These are phyloP conservation scores for Pleurostoma richardsiae DNA, from an alignment of 2,329 filamentous ascomycete genomes.

Conservation along the genomic window DNA sequence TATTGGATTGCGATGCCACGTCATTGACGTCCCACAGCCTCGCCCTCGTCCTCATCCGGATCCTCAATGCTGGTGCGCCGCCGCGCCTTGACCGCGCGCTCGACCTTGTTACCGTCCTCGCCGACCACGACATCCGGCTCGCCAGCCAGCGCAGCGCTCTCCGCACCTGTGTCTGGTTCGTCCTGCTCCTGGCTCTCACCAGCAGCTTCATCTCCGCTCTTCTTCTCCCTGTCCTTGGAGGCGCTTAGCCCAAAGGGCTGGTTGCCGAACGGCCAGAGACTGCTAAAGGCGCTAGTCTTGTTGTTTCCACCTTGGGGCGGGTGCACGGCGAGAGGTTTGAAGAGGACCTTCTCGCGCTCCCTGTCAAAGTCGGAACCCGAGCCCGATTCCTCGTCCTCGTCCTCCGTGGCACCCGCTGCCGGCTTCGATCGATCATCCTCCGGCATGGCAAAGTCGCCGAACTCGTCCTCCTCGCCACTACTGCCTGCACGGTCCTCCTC, in stretches of 20 bases:
- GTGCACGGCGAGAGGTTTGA: conserved; percentile 51
- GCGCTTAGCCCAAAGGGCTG: conserved; percentile 19
- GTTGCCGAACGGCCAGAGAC: conserved; percentile 54
- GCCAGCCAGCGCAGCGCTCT: conserved; percentile 13
- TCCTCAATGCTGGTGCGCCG: conserved; percentile 55
- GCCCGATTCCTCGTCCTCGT: conserved; percentile 10
- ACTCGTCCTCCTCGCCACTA: conserved; percentile 57
- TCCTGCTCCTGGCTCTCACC: conserved; percentile 21
- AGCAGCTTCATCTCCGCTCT: conserved; percentile 20
- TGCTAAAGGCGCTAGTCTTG: conserved; percentile 35
- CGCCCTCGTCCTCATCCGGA: conserved; percentile 46
- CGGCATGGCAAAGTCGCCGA: conserved; percentile 65
- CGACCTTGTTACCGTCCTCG: conserved; percentile 37
- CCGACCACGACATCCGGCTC: conserved; percentile 18
- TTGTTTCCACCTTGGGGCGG: conserved; percentile 30
- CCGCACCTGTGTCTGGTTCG: conserved; percentile 15
- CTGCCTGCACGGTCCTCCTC: conserved; percentile 38
- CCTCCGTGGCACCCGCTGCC: background rate
- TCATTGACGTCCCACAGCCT: conserved; percentile 17
- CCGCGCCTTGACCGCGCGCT: conserved; percentile 45
- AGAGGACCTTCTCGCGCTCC: conserved; percentile 35
- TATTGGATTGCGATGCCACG: too few species aligned
- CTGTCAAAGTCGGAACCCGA: conserved; percentile 13
- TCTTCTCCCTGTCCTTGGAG: conserved; percentile 24
- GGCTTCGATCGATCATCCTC: conserved; percentile 33